Evolutionary conservation across 129 eudicot genomes (phyloP).

Genomic region (Pittosporum tobira): DNA sequence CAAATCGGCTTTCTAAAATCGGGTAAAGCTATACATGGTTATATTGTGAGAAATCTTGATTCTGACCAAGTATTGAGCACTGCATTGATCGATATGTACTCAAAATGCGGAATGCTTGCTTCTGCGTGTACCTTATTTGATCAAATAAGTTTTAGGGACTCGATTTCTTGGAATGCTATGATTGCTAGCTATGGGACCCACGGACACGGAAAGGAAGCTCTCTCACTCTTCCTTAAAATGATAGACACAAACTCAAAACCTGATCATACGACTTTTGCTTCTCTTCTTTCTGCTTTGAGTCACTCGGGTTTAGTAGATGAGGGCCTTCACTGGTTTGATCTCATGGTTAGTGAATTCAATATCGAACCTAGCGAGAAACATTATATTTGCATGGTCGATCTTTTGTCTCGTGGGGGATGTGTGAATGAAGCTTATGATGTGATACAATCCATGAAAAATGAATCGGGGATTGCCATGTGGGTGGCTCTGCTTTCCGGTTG

Average conservation of each 20-base stretch:
- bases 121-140: constrained; percentile 42
- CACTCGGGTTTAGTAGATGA: constrained; percentile 73
- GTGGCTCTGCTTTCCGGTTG: constrained; percentile 77
- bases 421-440: constrained; percentile 60
- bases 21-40: constrained; percentile 57
- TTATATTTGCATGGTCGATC: constrained; percentile 71
- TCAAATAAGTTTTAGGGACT: constrained; percentile 30
- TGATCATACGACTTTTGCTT: constrained; percentile 67
- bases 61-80: constrained; percentile 40
- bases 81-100: constrained; percentile 58
- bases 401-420: constrained; percentile 75
- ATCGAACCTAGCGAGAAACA: constrained; percentile 64
- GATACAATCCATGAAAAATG: constrained; percentile 31
- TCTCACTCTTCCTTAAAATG: constrained; percentile 50
- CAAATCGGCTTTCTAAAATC: constrained; percentile 48
- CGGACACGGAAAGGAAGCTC: constrained; percentile 67
- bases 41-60: constrained; percentile 26
- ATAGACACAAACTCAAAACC: constrained; percentile 37
- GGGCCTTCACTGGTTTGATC: constrained; percentile 59
- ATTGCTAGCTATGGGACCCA: constrained; percentile 73
- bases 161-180: constrained; percentile 59
- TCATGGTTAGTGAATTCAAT: constrained; percentile 44
- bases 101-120: constrained; percentile 77
- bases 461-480: constrained; percentile 64
- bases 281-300: constrained; percentile 70